phyloP scores from a whole-genome alignment of 1,284 basidiomycete species.

The Ganoderma leucocontextum region DNA sequence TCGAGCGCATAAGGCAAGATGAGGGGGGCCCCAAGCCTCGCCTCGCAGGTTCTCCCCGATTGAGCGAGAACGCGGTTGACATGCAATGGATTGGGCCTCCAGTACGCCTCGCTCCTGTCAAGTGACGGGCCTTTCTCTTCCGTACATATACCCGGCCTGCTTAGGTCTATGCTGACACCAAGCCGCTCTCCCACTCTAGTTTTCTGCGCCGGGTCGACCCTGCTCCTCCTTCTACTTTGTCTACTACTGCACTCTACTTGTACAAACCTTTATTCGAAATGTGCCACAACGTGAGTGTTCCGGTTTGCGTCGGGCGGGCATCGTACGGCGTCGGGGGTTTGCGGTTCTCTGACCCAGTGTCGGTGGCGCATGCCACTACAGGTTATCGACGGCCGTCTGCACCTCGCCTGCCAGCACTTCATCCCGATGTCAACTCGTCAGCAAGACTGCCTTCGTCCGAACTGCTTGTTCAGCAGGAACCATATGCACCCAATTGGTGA shows the following conservation, averaged over 20 bases:
- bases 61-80: constrained; percentile 42
- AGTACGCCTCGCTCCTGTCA: constrained; percentile 39
- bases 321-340: constrained; percentile 4
- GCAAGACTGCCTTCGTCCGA: constrained; percentile 68
- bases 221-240: constrained; percentile 25
- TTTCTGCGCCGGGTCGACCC: constrained; percentile 31
- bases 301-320: constrained; percentile 6
- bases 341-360: constrained; percentile 16
- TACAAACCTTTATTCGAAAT: constrained; percentile 50
- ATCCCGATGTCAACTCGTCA: constrained; percentile 73
- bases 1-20: constrained; percentile 38
- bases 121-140: constrained; percentile 39
- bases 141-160: constrained; percentile 30
- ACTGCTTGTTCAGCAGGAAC: constrained; percentile 76
- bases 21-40: constrained; percentile 45
- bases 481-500: constrained; percentile 67
- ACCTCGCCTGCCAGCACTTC: constrained; percentile 79
- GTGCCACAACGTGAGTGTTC: constrained; percentile 77
- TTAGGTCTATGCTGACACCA: constrained; percentile 23
- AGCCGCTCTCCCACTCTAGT: constrained; percentile 26
- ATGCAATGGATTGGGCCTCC: constrained; percentile 39
- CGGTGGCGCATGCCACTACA: constrained; percentile 40
- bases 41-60: constrained; percentile 41
- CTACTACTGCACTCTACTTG: constrained; percentile 13
- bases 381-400: constrained; percentile 82